Conservation (phyloP, 2,329 filamentous ascomycete species). For the Scopulariopsis brevicaulis region DNA sequence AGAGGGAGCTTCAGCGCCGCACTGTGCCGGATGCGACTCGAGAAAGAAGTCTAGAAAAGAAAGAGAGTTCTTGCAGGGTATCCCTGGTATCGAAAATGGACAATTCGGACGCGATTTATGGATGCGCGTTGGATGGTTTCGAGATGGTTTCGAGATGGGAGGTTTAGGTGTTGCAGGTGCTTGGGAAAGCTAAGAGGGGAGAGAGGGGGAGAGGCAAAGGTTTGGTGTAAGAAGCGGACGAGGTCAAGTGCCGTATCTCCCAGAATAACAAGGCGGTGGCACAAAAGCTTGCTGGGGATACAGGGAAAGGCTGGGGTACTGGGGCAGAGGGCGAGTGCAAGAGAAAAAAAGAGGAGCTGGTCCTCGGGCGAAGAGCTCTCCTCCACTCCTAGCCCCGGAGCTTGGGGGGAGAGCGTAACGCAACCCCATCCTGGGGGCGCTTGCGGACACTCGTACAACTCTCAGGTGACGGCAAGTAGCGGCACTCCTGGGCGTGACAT, state of each 20-base stretch:
- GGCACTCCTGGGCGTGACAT: not conserved
- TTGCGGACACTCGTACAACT: not conserved
- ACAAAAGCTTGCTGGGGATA: not conserved
- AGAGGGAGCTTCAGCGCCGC: not conserved
- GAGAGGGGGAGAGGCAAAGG: not conserved
- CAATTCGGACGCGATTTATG: not conserved
- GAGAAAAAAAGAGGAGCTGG: too few species aligned
- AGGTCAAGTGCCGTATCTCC: not conserved
- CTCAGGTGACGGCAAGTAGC: constrained; percentile 2
- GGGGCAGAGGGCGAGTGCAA: too few species aligned
- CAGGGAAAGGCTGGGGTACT: too few species aligned
- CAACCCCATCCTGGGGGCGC: not conserved
- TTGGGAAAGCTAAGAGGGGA: not conserved
- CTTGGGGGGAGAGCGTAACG: not conserved
- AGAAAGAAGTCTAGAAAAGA: constrained; percentile 5
- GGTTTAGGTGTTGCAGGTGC: not conserved
- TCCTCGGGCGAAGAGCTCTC: not conserved
- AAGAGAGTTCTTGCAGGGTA: not conserved
- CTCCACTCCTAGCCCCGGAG: not conserved
- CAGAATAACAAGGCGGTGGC: not conserved
- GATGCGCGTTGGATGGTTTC: not conserved
- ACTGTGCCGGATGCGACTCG: constrained; percentile 6
- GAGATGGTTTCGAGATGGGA: not conserved
- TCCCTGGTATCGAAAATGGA: not conserved
- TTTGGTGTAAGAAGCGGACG: not conserved